Evolutionary conservation across 805 yeast species (phyloP), one percentile per base, ranked within the genome.

Genomic region (baker's yeast (Saccharomyces cerevisiae)): DNA sequence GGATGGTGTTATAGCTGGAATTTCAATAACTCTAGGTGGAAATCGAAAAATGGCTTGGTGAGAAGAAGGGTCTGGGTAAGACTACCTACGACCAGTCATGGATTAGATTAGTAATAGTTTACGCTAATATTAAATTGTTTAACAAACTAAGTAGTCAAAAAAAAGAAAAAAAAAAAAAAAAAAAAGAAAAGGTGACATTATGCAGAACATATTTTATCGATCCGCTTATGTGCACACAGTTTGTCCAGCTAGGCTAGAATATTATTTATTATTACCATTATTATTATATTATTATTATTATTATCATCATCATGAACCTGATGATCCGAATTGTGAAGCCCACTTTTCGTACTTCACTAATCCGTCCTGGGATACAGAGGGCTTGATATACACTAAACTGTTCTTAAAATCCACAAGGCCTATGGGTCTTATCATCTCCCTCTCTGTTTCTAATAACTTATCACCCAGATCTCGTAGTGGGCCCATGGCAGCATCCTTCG

Each of bases 401-500:
- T 75, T 80, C 54, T 77, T 75, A 66, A 94, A 92, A 68, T 92
- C 99, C 8, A 73, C 73, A 50, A 89, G 70, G 24, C 77, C 75
- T 51, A 94, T 81, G 0, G 96, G 84, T 52, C 98, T 74, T 53
- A 92, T 90, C 55, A 82, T 82, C 53, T 85, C 88, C 36, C 89
- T 83, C 1, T 88, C 76, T 0, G 82, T 79, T 46, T 76, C 72
- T 58, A 92, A 75, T 53, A 92, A 77, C 48, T 85, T 83, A 55
- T 92, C 97, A 1, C 98, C 97, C 26, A 92, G 73, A 46, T 89
- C 85, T 58, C 99, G 77, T 41, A 94, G 74, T 1, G 99, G 98
- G 1, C 97, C 97, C 97, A 92, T 91, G 1, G 99, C 97, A 2
- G 97, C 95, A 68, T 92, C 97, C 70, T 91, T 94, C 1, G 97